Base-by-base conservation (phyloP, 306 rosid genomes). In the Cicer yamashitae region DNA sequence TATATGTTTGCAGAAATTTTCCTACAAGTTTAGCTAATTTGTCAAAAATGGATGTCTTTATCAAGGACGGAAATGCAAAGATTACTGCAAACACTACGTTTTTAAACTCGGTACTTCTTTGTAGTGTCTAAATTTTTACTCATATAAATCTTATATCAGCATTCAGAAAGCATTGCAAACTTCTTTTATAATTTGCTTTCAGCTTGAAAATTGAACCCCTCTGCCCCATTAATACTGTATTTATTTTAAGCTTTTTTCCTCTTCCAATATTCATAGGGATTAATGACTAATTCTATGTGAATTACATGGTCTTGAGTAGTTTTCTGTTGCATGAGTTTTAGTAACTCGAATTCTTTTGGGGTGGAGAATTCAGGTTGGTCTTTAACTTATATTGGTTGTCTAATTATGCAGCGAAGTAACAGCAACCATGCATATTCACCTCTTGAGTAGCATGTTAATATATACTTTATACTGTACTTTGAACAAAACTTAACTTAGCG, bases 61-160 rank as follows among this genome's bases (percentile, higher is more conserved):
- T 96, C 83, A 96, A 90, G 86, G 97, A 96, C 66, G 98, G 93
- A 62, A 82, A 74, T 92, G 98, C 97, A 52, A 87, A 81, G 81
- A 81, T 96, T 77, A 87, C 96, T 12, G 99, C 98, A 40, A 88
- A 79, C 79, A 18, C 86, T 82, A 89, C 76, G 67, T 75, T 92
- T 18, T 82, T 96, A 73, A 89, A 83, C 82, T 86, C 92, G 90
- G 99, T 96, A 92, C 65, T 48, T 10, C 46, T 77, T 70, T 41
- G 58, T 8, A 45, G 56, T 75, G 4, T 73, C 22, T 12, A 51
- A 70, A 9, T 34, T 37, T 81, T 17, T 38, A 74, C 60, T 48
- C 67, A 48, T 78, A 51, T 39, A 12, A 65, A 20, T 37, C 66
- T 57, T 59, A 34, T 71, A 34, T 71, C 20, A 4, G 66, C 72